Conservation (phyloP, 108 stramenopile genomes). For the Pseudonitzschia pungens region DNA sequence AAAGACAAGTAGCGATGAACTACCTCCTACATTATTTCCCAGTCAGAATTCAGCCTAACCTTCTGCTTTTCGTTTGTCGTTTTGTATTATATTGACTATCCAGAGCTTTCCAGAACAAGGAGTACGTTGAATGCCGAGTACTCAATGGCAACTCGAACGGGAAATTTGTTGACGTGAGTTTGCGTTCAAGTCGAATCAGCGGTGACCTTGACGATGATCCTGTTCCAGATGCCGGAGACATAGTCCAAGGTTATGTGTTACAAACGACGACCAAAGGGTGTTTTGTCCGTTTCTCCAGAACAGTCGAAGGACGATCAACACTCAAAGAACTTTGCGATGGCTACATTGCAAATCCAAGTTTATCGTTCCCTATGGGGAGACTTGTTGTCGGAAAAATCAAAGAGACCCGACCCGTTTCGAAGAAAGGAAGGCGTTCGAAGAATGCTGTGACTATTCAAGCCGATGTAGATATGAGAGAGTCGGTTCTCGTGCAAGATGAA, state of each 20-base stretch:
- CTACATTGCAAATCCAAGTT: conserved; percentile 75
- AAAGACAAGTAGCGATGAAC: conserved; percentile 79
- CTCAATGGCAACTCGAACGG: conserved; percentile 44
- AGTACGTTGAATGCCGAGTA: conserved; percentile 69
- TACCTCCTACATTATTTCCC: conserved; percentile 58
- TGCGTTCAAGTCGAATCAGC: conserved; percentile 61
- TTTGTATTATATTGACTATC: conserved; percentile 12
- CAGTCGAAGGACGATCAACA: conserved; percentile 80
- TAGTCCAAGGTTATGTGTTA: conserved; percentile 84
- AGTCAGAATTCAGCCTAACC: conserved; percentile 17
- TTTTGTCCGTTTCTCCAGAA: conserved; percentile 83
- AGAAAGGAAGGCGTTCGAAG: conserved; percentile 32
- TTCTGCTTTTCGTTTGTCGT: conserved; percentile 25
- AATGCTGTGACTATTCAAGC: conserved; percentile 37
- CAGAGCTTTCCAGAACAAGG: conserved; percentile 48
- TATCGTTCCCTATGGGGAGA: conserved; percentile 84
- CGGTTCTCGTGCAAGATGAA: conserved; percentile 55
- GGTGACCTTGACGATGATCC: conserved; percentile 78
- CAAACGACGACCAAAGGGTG: conserved; percentile 89
- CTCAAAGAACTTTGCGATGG: conserved; percentile 89
- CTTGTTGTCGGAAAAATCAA: conserved; percentile 91
- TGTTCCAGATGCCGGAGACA: conserved; percentile 64
- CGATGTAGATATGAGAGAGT: conserved; percentile 83
- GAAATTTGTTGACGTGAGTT: conserved; percentile 67
- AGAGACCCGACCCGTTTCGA: conserved; percentile 25